These are phyloP conservation scores for Aristolochia fimbriata DNA, from an alignment of 164 flowering plant species.

Conservation along the genomic window DNA sequence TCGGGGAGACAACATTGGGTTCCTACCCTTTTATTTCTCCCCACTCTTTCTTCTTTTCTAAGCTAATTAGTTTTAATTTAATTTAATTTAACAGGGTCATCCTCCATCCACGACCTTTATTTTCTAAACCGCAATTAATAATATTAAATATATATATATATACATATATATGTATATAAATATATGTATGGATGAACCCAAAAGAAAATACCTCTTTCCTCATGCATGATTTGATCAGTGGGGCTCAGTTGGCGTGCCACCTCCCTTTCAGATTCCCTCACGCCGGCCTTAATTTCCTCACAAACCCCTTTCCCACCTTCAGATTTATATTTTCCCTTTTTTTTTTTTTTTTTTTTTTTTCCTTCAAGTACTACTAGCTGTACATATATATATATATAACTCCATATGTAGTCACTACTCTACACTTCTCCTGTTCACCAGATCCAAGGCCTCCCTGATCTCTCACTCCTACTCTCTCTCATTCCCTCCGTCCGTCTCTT, in stretches of 20 bases:
- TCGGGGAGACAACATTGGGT: constrained; percentile 51
- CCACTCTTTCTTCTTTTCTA: constrained; percentile 2
- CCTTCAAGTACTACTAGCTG: too few species aligned
- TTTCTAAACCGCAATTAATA: too few species aligned
- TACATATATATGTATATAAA: too few species aligned
- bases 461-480: background rate
- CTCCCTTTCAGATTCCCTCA: constrained; percentile 41
- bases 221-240: constrained; percentile 40
- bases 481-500: too few species aligned
- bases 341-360: background rate
- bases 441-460: constrained; percentile 5
- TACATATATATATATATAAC: too few species aligned
- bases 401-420: background rate
- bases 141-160: too few species aligned
- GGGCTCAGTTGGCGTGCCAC: constrained; percentile 52
- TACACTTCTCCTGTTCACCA: constrained; percentile 2
- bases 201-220: background rate
- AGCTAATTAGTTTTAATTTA: too few species aligned
- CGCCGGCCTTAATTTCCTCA: constrained; percentile 27
- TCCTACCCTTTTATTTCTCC: constrained; percentile 13
- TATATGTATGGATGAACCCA: too few species aligned
- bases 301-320: background rate
- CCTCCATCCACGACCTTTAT: too few species aligned
- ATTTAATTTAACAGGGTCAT: too few species aligned
- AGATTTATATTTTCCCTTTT: background rate